Base-by-base conservation (phyloP, 1,284 basidiomycete genomes). In the Rhodotorula mucilaginosa region DNA sequence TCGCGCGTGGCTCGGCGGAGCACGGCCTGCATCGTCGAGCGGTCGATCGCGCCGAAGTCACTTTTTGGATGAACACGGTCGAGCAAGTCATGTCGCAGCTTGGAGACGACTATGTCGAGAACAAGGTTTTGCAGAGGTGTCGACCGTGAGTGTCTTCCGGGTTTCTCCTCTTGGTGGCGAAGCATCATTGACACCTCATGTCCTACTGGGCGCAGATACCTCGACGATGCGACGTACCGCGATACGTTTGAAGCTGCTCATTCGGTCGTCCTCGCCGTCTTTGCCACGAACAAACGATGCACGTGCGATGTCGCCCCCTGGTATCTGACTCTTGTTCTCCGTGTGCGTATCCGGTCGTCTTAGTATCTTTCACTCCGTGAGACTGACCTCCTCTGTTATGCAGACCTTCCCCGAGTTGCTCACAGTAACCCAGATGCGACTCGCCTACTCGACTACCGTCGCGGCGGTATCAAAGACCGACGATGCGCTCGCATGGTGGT, bases 231-330 rank as follows among this genome's bases (percentile, higher is more conserved):
- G 2, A 58, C 16, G n/a, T 74, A 76, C 60, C 60, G 65, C n/a
- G 77, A 79, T 47, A 58, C 77, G 15, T 79, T 79, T 69, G 78
- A 79, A 49, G 71, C 76, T 5, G 78, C 78, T 0, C 78, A 79
- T 51, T 78, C 78, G 2, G 76, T 75, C 44, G 26, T 79, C 26
- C 70, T 79, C 34, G 76, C 78, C 6, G 51, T 77, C 57, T 75
- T 76, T 49, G 65, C 70, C 2, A n/a, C 56, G 7, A 61, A 59
- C 19, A 77, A 74, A 59, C 34, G 39, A 2, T 68, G 69, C 48
- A 61, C 67, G 3, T 39, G 58, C 21, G 72, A 69, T 0, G 31
- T 78, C 8, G 63, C 70, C 13, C 65, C 69, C 1, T 77, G 74
- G 74, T 79, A 79, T 57, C 70, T 70, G 6, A 23, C 60, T 13